phyloP scores from a whole-genome alignment of 2,329 filamentous ascomycete genomes.

The Chaetomium strumarium region DNA sequence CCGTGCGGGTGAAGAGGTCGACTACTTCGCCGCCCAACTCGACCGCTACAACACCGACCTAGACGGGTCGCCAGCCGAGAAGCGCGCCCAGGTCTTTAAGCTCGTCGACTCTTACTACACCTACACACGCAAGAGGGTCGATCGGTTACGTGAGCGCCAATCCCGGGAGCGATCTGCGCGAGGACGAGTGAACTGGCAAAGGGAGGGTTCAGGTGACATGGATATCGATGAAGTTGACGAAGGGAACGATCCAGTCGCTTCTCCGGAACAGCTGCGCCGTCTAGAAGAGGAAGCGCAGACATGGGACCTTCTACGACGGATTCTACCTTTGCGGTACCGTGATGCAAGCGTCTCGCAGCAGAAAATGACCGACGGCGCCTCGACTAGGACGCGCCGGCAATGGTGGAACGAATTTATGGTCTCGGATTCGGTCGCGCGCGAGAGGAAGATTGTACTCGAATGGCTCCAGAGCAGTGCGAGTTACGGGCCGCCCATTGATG shows the following conservation, averaged over 20 bases:
- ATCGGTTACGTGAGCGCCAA: slow-evolving; percentile 38
- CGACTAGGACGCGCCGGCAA: slow-evolving; percentile 28
- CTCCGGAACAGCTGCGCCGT: slow-evolving; percentile 45
- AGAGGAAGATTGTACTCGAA: slow-evolving; percentile 73
- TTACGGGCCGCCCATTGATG: slow-evolving; percentile 64
- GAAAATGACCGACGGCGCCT: slow-evolving; percentile 20
- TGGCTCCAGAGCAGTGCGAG: slow-evolving; percentile 80
- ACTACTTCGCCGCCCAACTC: slow-evolving; percentile 76
- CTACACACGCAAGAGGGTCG: slow-evolving; percentile 44
- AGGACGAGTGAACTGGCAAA: slow-evolving; percentile 28
- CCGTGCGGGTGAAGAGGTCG: slow-evolving; percentile 72
- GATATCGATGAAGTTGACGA: slow-evolving; percentile 47
- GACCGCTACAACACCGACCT: slow-evolving; percentile 63
- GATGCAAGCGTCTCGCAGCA: slow-evolving; percentile 31
- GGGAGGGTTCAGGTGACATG: slow-evolving; percentile 46
- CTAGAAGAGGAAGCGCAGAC: slow-evolving; percentile 83
- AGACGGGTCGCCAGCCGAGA: slow-evolving; percentile 44
- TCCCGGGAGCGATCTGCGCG: slow-evolving; percentile 30
- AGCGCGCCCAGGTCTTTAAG: slow-evolving; percentile 60
- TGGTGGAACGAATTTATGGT: slow-evolving; percentile 68
- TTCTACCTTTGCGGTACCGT: slow-evolving; percentile 65
- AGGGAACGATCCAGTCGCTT: slow-evolving; percentile 24
- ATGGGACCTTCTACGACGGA: slow-evolving; percentile 76
- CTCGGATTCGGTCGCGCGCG: slow-evolving; percentile 65
- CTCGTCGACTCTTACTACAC: slow-evolving; percentile 61